These are phyloP conservation scores for Mortierella sp. DNA, from an alignment of 371 early-diverging fungal genomes.

Conservation along the genomic window DNA sequence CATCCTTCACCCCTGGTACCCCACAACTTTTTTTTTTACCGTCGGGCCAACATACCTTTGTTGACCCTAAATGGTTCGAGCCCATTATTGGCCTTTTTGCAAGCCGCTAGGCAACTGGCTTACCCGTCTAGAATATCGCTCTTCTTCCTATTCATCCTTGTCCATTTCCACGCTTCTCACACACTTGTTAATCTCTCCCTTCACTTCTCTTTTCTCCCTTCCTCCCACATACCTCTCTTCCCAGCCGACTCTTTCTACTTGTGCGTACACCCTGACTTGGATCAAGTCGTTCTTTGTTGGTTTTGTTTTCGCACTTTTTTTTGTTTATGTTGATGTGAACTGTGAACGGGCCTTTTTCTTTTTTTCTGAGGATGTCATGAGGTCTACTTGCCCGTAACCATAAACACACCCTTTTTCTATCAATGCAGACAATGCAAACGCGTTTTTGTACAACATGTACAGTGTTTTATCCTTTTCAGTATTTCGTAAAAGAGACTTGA, in stretches of 20 bases:
- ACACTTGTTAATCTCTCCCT: background rate
- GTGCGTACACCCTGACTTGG: background rate
- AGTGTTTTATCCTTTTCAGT: background rate
- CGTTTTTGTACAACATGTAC: background rate
- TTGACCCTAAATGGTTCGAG: background rate
- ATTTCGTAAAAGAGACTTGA: too few species aligned
- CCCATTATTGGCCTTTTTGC: background rate
- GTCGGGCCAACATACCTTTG: background rate
- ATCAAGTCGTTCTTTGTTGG: background rate
- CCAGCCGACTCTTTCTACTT: background rate
- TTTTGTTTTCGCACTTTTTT: background rate
- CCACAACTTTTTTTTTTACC: slow-evolving; percentile 15
- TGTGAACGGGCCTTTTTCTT: slow-evolving; percentile 15
- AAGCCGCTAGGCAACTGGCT: background rate
- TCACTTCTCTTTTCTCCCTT: background rate
- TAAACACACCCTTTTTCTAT: slow-evolving; percentile 7
- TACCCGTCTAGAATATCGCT: background rate
- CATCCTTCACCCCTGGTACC: background rate
- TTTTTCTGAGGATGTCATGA: background rate
- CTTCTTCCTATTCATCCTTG: background rate
- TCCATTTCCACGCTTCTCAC: background rate
- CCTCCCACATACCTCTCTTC: background rate
- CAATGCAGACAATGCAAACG: background rate
- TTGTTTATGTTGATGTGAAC: slow-evolving; percentile 6
- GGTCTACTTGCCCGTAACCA: background rate